phyloP scores from a whole-genome alignment of 2,329 filamentous ascomycete genomes.

The Scleromitrula shiraiana region DNA sequence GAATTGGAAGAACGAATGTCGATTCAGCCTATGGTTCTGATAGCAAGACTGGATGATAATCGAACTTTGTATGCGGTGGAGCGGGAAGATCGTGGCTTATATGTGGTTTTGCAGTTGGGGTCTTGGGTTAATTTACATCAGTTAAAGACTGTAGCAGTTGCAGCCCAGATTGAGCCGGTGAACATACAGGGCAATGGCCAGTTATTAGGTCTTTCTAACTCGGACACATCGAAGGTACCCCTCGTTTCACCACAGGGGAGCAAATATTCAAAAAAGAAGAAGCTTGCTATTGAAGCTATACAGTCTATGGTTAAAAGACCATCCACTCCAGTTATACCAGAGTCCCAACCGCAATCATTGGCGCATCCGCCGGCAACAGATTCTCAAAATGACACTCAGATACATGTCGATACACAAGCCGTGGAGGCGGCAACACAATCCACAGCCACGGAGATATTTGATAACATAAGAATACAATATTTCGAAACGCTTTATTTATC shows the following conservation, averaged over 20 bases:
- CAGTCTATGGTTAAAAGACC: constrained; percentile 50
- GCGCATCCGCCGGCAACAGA: constrained; percentile 4
- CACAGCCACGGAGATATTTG: constrained; percentile 46
- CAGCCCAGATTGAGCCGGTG: constrained; percentile 32
- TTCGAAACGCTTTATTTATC: constrained; percentile 55
- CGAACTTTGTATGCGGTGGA: constrained; percentile 56
- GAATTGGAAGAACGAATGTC: constrained; percentile 55
- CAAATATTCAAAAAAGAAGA: constrained; percentile 40
- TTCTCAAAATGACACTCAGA: constrained; percentile 6
- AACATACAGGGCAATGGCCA: constrained; percentile 19
- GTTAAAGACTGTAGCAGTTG: constrained; percentile 44
- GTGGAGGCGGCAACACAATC: constrained; percentile 10
- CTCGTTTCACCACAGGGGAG: constrained; percentile 16
- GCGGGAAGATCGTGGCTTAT: constrained; percentile 51
- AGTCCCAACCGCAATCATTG: constrained; percentile 12
- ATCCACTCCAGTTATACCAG: constrained; percentile 16
- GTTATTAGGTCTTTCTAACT: background rate
- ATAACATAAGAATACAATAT: constrained; percentile 51
- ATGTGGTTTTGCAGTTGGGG: constrained; percentile 61
- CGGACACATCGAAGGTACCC: background rate
- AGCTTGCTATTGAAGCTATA: constrained; percentile 54
- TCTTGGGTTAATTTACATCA: constrained; percentile 54
- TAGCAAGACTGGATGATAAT: constrained; percentile 51
- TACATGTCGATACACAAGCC: background rate
- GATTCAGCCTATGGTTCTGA: constrained; percentile 46